Base-by-base conservation (phyloP, 495 filamentous ascomycete species). In the Hyphodiscus hymeniophilus region DNA sequence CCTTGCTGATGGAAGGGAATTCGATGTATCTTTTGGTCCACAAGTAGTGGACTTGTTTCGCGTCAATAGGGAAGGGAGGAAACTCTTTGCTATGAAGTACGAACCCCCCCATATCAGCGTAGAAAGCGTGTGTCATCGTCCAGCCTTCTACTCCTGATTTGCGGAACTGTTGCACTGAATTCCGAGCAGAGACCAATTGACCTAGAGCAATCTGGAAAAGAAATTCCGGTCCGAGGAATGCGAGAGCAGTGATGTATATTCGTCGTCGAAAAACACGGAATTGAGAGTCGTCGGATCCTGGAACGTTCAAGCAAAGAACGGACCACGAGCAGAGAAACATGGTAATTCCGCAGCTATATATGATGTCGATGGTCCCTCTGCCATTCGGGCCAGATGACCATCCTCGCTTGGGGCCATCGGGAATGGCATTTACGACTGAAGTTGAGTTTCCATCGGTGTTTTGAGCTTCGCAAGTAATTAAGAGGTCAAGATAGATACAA, bases 71-170 rank as follows among this genome's bases (percentile, higher is more conserved):
- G 34, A 67, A 67, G 0, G 63, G 39, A 1, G 12, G 18, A 20
- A 8, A 10, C n/a, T 65, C 66, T 0, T 8, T 30, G 5, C 54
- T 36, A 6, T 58, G 11, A 0, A 65, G 52, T 21, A 60, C 16
- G 46, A 71, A 60, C 13, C 64, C 66, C 26, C 68, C 68, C 47
- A 56, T 66, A 40, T 70, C 55, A 15, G 63, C 63, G 41, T 52
- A 70, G 48, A 66, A 69, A 12, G 40, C 68, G 20, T 63, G 60
- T 3, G 23, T 39, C 28, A 66, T 48, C 0, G 64, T 67, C 67
- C 66, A 70, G 1, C 53, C 15, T 7, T 42, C 15, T 20, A 58
- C 33, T 7, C 56, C 57, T 8, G 59, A 33, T 8, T n/a, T 21
- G 21, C 48, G 56, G 24, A 63, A 61, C 2, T 40, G 21, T 11